Evolutionary conservation across 2,329 filamentous ascomycete species (phyloP).

Genomic region (Mollisia scopiformis): DNA sequence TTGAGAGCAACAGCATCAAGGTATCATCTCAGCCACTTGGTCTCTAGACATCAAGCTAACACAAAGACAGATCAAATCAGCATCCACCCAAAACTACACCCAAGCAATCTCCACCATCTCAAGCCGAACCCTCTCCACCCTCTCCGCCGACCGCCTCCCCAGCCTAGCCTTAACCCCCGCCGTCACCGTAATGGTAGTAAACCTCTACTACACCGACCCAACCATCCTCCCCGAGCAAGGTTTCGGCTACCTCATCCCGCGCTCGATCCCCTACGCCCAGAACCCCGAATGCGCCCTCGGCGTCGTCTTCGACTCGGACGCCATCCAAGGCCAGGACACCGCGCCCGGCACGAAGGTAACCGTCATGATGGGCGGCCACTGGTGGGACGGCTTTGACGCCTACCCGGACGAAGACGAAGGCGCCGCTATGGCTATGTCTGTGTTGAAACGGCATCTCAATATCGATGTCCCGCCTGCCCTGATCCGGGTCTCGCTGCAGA

Average conservation of each 20-base stretch:
- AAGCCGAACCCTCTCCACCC: slow-evolving; percentile 25
- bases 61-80: slow-evolving; percentile 38
- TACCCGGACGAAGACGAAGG: slow-evolving; percentile 70
- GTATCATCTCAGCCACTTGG: slow-evolving; percentile 37
- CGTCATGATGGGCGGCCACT: slow-evolving; percentile 93
- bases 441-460: slow-evolving; percentile 74
- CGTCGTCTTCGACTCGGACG: slow-evolving; percentile 81
- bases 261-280: slow-evolving; percentile 66
- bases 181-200: slow-evolving; percentile 89
- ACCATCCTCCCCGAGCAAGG: slow-evolving; percentile 67
- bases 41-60: slow-evolving; percentile 15
- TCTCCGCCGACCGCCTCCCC: slow-evolving; percentile 41
- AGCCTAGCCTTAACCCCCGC: slow-evolving; percentile 59
- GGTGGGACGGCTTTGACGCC: slow-evolving; percentile 70
- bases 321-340: slow-evolving; percentile 53
- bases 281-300: slow-evolving; percentile 86
- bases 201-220: slow-evolving; percentile 77
- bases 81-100: slow-evolving; percentile 43
- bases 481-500: slow-evolving; percentile 62
- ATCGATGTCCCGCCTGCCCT: slow-evolving; percentile 65
- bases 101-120: slow-evolving; percentile 67
- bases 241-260: slow-evolving; percentile 91
- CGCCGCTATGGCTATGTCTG: slow-evolving; percentile 66
- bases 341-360: slow-evolving; percentile 79
- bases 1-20: slow-evolving; percentile 41